Evolutionary conservation across 148 eudicot species (phyloP).

Genomic region (Silene conica): DNA sequence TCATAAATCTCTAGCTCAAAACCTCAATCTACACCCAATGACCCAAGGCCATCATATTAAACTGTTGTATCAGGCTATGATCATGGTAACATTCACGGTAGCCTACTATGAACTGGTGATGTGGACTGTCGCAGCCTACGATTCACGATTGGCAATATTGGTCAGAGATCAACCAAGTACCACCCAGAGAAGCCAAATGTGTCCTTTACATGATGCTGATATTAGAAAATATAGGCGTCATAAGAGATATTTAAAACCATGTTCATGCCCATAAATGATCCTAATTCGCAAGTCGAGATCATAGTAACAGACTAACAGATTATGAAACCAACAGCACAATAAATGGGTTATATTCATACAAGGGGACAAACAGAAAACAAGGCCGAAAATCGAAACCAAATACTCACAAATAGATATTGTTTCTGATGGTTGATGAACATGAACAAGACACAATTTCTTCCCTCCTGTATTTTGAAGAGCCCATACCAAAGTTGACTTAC

Average conservation of each 20-base stretch:
- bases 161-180: neutral
- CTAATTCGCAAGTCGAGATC: neutral
- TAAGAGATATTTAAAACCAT: neutral
- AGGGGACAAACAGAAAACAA: neutral
- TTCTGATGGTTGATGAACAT: conserved; percentile 39
- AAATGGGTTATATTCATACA: neutral
- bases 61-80: neutral
- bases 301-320: neutral
- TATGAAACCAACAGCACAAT: neutral
- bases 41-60: neutral
- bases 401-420: conserved; percentile 29
- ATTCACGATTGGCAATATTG: too few species aligned
- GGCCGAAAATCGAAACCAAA: neutral
- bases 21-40: neutral
- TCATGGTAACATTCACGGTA: neutral
- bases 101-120: neutral
- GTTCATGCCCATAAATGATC: neutral
- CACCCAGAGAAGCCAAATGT: neutral
- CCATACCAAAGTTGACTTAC: conserved; percentile 32
- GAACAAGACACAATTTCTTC: conserved; percentile 29
- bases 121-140: neutral
- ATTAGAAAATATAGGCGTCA: too few species aligned
- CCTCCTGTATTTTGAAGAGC: conserved; percentile 28
- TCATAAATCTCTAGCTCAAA: neutral
- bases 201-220: neutral